phyloP scores from a whole-genome alignment of 2,329 filamentous ascomycete genomes.

The Colletotrichum chrysophilum region DNA sequence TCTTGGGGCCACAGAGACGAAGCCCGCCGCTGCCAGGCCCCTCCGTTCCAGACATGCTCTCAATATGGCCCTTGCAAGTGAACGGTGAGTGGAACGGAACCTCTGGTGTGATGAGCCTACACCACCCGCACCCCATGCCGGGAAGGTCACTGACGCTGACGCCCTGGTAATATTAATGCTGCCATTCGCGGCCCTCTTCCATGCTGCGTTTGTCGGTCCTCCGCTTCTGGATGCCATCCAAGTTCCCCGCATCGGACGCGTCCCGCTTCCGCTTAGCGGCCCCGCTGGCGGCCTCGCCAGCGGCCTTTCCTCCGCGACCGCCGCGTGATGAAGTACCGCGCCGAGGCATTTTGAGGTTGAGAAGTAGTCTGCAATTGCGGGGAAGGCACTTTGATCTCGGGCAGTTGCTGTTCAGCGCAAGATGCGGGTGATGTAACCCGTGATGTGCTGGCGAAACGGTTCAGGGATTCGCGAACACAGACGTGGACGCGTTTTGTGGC shows the following conservation, averaged over 20 bases:
- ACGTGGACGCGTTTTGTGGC: not conserved
- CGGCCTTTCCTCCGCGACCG: not conserved
- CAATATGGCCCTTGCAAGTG: not conserved
- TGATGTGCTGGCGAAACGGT: accelerated
- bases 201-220: not conserved
- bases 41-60: no score
- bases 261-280: not conserved
- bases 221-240: not conserved
- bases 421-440: accelerated
- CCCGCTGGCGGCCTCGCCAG: not conserved
- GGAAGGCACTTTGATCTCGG: not conserved
- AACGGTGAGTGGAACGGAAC: not conserved
- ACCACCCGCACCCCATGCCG: not conserved
- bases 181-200: not conserved
- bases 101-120: not conserved
- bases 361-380: no score
- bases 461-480: not conserved
- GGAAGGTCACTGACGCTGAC: no score
- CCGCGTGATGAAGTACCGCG: not conserved
- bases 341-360: not conserved
- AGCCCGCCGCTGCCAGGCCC: no score
- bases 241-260: not conserved
- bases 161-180: not conserved
- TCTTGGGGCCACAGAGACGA: not conserved
- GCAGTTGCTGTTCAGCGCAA: not conserved